Percentiles rank a stretch among this genome's conserved stretches.
Evolutionary conservation across 2,329 filamentous ascomycete species (phyloP).

Genomic region (Epichloe gansuensis): DNA sequence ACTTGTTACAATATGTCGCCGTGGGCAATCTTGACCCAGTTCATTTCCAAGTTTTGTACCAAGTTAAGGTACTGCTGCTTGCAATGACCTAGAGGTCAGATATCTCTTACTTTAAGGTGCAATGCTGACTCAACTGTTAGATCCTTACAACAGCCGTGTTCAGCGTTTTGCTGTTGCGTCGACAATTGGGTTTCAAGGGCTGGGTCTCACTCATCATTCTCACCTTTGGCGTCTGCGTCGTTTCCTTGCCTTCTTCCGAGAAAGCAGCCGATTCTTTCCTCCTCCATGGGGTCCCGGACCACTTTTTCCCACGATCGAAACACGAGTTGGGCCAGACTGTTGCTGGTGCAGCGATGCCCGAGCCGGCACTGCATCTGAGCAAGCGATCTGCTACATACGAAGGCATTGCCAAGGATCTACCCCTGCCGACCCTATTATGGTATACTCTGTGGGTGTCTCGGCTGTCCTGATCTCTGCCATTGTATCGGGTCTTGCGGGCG

Average conservation of each 20-base stretch:
- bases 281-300: conserved; percentile 50
- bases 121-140: conserved; percentile 19
- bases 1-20: conserved; percentile 85
- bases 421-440: conserved; percentile 46
- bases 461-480: conserved; percentile 69
- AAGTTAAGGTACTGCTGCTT: conserved; percentile 58
- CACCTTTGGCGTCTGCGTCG: conserved; percentile 70
- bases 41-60: conserved; percentile 86
- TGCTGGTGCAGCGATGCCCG: conserved; percentile 9
- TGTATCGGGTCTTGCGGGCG: conserved; percentile 73
- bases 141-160: conserved; percentile 85
- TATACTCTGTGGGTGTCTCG: conserved; percentile 64
- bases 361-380: conserved; percentile 23
- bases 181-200: conserved; percentile 56
- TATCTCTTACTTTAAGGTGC: background rate
- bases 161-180: conserved; percentile 64
- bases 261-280: conserved; percentile 45
- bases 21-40: conserved; percentile 85
- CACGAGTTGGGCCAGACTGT: conserved; percentile 56
- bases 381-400: conserved; percentile 79
- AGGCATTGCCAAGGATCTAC: conserved; percentile 58
- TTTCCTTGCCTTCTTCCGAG: conserved; percentile 59
- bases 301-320: conserved; percentile 67
- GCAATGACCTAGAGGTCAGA: background rate
- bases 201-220: conserved; percentile 75